Evolutionary conservation across 129 eudicot species (phyloP), one percentile per base, ranked within the genome.

Genomic region (Pittosporum tobira): DNA sequence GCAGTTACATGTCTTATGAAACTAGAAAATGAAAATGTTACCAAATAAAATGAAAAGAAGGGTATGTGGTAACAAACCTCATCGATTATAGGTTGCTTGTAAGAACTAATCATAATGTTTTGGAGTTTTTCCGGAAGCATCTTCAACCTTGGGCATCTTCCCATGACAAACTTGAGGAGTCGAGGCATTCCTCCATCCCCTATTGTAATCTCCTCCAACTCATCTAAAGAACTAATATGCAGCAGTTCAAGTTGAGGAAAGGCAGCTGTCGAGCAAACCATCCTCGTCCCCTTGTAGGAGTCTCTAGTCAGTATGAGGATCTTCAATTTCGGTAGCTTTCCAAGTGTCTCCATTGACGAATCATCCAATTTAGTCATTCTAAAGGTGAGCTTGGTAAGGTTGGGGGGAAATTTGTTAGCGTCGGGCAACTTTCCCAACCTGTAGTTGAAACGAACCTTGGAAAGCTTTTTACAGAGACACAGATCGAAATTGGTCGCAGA

Each of bases 301-400:
- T 8, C 0, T 13, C 12, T 1, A 1, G 15, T 34, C 49, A 59
- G 21, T 40, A 37, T 14, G 37, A 59, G 63, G 50, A 13, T 19
- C 20, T 40, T 59, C 13, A 59, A 20, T 21, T 59, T 42, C 0
- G 48, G 43, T 23, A 59, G 34, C 31, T 40, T 59, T 22, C 31
- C 19, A 10, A 59, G 48, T 5, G 49, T 38, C 63, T 59, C 50
- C 63, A n/a, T n/a, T n/a, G n/a, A n/a, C n/a, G n/a, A n/a, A n/a
- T 59, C 31, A 7, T 20, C 3, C 22, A 59, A 5, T 8, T 40
- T 10, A 40, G 34, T 38, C n/a, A 1, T 3, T 3, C 0, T 13
- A 11, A 57, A 14, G 26, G 14, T 61, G n/a, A 61, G 42, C 54
- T 61, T 45, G 40, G 22, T 45, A 26, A 45, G 54, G 66, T 28